Base-by-base conservation (phyloP, 306 rosid species). In the Quercus parvula region DNA sequence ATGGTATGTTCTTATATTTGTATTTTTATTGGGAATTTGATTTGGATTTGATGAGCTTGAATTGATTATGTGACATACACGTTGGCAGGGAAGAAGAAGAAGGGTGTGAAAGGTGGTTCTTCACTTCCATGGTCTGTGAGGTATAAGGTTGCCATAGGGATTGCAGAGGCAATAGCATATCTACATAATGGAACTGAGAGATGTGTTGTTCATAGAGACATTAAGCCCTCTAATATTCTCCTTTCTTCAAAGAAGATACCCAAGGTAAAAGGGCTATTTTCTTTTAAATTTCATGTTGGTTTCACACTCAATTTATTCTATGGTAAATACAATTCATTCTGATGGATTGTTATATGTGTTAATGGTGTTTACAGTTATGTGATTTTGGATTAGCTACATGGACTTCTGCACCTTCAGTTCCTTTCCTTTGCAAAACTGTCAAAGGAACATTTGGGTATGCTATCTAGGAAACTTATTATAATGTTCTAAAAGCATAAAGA, bases 321-420 rank as follows among this genome's bases (percentile, higher is more conserved):
- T 67, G 31, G 74, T 24, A 54, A 1, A 5, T 62, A 5, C 74
- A 18, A 30, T 76, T 19, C 5, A 11, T 84, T 62, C 76, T 82
- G 79, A 90, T 79, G 78, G 79, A 38, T 44, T 51, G 27, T 44
- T 14, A 73, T 14, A 73, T 44, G 30, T 82, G 78, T 66, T 51
- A 51, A 54, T 9, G 20, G 35, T 52, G 58, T 62, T 70, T 84
- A 74, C 87, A 94, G 98, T 81, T 94, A 35, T 91, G 98, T 77
- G 99, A 95, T 88, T 95, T 95, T 67, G 98, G 99, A 78, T 82
- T 95, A 88, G 99, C 99, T 33, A 91, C 99, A 19, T 95, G 99
- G 99, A 92, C 99, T 84, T 83, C 98, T 79, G 98, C 99, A 38
- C 99, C 99, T 63, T 95, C 98, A 5, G 83, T 90, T 59, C 99